Evolutionary conservation across 1,139 yeast genomes (phyloP), one percentile per base, ranked within the genome.

Genomic region (Pichia sp.): DNA sequence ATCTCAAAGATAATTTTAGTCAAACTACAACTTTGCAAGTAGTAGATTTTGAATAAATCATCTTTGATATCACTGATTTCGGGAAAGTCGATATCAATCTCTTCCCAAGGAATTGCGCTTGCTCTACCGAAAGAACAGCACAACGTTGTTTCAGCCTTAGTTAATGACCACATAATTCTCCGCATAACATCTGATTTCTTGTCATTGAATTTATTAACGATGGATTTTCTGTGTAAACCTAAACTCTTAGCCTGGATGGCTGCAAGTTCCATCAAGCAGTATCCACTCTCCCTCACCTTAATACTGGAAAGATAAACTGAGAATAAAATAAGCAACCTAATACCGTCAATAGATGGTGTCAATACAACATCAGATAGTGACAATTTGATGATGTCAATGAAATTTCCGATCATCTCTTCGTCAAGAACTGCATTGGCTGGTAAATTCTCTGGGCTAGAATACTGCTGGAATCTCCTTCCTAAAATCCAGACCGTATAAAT

Each of bases 271-370:
- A 64, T 53, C 30, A 69, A 44, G 37, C 67, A 62, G 57, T 67
- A 69, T 0, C 69, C 65, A 29, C 67, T 61, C 40, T 69, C 74
- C 38, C 71, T 56, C 29, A 64, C 64, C 46, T 61, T 64, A 22
- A 59, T 60, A 35, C 68, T 57, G 29, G 66, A 65, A 24, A 66
- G 46, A 47, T 66, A 64, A n/a, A 63, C 55, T 0, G 72, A 60
- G 25, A 67, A 52, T 20, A 67, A 44, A 29, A 62, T 56, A 10
- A 67, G 43, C 18, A 66, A 53, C 25, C 68, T 52, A n/a, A 69
- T 64, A 1, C 73, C 69, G 33, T 60, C 62, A 12, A 64, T 44
- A 2, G 64, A 56, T 1, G 73, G 70, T 1, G 66, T 63, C 19
- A 67, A 42, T 18, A 66, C 56, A 29, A 65, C 59, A 39, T 66